These are phyloP conservation scores for Suillus decipiens DNA, from an alignment of 768 basidiomycete genomes.

Conservation along the genomic window DNA sequence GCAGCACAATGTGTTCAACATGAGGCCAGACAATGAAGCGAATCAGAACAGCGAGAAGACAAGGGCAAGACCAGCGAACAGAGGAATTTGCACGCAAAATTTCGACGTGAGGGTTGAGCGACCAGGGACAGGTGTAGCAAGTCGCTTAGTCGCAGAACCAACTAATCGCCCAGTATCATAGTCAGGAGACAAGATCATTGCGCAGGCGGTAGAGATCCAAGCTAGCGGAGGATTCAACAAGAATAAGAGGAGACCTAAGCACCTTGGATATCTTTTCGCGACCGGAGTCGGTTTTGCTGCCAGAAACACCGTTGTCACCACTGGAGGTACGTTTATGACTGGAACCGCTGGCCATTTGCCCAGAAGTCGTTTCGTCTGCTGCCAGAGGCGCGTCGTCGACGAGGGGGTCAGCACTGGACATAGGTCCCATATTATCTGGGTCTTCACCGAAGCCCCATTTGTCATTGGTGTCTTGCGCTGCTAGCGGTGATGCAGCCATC, in stretches of 20 bases:
- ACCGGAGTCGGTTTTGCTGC: constrained; percentile 44
- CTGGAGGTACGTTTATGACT: constrained; percentile 45
- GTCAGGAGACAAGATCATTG: constrained; percentile 14
- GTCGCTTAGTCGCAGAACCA: constrained; percentile 11
- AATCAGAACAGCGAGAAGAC: constrained; percentile 48
- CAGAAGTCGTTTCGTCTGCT: constrained; percentile 22
- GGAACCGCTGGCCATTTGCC: not conserved
- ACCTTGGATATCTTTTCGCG: constrained; percentile 86
- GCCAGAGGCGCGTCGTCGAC: constrained; percentile 41
- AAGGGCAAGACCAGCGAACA: constrained; percentile 39
- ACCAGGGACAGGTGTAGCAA: constrained; percentile 9
- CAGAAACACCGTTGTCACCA: constrained; percentile 38
- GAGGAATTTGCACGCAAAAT: constrained; percentile 13
- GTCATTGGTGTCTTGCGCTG: constrained; percentile 26
- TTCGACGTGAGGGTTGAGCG: constrained; percentile 12
- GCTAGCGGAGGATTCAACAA: constrained; percentile 33
- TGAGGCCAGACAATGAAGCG: constrained; percentile 52
- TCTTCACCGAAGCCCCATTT: constrained; percentile 52
- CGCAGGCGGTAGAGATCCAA: constrained; percentile 24
- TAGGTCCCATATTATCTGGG: constrained; percentile 49
- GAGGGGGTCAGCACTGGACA: constrained; percentile 49
- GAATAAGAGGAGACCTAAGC: constrained; percentile 65
- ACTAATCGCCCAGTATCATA: constrained; percentile 14
- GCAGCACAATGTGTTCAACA: constrained; percentile 66
- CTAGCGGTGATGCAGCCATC: constrained; percentile 18